Percentiles rank a stretch among this genome's conserved stretches.
Conservation (phyloP, 2,329 filamentous ascomycete genomes). For the Penicillium sp. region DNA sequence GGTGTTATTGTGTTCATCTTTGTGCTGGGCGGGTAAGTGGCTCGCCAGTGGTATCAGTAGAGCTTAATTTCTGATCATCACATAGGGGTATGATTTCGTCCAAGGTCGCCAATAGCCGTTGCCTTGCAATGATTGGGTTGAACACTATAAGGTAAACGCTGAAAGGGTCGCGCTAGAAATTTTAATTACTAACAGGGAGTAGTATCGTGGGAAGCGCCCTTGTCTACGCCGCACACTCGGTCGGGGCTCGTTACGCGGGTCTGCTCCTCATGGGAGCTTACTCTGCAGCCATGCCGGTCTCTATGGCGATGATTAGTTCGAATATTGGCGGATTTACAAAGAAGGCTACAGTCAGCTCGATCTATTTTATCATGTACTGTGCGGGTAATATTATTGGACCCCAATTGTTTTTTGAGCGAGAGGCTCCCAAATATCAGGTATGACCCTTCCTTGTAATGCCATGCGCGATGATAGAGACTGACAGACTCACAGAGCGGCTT, state of each 20-base stretch:
- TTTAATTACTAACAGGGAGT: neutral
- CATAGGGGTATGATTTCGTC: conserved; percentile 6
- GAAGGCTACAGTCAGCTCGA: conserved; percentile 46
- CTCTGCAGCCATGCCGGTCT: conserved; percentile 37
- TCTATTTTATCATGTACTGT: conserved; percentile 46
- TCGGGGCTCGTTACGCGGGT: conserved; percentile 15
- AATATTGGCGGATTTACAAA: conserved; percentile 52
- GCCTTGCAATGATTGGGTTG: conserved; percentile 17
- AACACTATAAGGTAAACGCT: neutral
- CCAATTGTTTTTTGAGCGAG: conserved; percentile 42
- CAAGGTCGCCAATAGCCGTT: conserved; percentile 11
- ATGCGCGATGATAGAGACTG: neutral
- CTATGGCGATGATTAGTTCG: conserved; percentile 42
- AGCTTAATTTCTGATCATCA: neutral
- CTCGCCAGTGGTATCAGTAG: too few relatives aligned
- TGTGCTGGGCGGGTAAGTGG: conserved; percentile 11
- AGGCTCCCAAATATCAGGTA: conserved; percentile 37
- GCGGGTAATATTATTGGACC: conserved; percentile 47
- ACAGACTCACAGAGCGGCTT: conserved; percentile 15
- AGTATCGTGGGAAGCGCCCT: conserved; percentile 25
- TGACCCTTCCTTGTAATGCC: neutral
- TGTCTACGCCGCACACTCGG: conserved; percentile 20
- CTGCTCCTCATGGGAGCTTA: conserved; percentile 35
- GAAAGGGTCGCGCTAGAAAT: too few relatives aligned
- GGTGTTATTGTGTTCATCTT: conserved; percentile 13